Evolutionary conservation across 2,329 filamentous ascomycete species (phyloP).

Genomic region (Phialocephala sp.): DNA sequence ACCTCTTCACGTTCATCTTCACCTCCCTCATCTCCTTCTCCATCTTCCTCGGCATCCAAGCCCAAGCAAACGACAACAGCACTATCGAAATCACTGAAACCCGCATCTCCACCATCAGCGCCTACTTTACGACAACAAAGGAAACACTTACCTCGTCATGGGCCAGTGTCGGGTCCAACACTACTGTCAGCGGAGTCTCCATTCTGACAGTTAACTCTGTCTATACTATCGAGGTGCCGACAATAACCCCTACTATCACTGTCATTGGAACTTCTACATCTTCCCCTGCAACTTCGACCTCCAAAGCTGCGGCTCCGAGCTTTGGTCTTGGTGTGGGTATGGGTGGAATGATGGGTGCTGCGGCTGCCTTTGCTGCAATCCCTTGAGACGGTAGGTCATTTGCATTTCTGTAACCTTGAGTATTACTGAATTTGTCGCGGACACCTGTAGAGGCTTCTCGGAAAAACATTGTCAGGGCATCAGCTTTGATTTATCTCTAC

Average conservation of each 20-base stretch:
- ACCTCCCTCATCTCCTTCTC: not conserved
- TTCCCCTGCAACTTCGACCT: not conserved
- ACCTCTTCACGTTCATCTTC: not conserved
- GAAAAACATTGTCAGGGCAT: no score
- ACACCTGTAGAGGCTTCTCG: not conserved
- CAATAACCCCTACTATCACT: not conserved
- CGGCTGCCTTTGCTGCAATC: not conserved
- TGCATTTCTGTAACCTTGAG: not conserved
- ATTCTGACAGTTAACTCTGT: not conserved
- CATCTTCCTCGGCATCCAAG: not conserved
- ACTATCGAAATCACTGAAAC: constrained; percentile 2
- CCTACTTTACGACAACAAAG: not conserved
- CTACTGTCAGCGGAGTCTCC: not conserved
- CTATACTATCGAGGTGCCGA: not conserved
- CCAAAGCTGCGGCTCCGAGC: constrained; percentile 6
- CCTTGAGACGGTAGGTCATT: not conserved
- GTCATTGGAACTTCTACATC: not conserved
- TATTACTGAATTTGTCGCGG: not conserved
- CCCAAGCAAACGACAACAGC: not conserved
- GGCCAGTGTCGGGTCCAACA: not conserved
- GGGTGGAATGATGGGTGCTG: constrained; percentile 12
- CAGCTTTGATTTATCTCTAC: not conserved
- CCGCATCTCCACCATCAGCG: not conserved
- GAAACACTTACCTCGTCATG: not conserved
- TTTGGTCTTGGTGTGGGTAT: constrained; percentile 1